These are phyloP conservation scores for Russula dissimulans DNA, from an alignment of 768 basidiomycete species.

Conservation along the genomic window DNA sequence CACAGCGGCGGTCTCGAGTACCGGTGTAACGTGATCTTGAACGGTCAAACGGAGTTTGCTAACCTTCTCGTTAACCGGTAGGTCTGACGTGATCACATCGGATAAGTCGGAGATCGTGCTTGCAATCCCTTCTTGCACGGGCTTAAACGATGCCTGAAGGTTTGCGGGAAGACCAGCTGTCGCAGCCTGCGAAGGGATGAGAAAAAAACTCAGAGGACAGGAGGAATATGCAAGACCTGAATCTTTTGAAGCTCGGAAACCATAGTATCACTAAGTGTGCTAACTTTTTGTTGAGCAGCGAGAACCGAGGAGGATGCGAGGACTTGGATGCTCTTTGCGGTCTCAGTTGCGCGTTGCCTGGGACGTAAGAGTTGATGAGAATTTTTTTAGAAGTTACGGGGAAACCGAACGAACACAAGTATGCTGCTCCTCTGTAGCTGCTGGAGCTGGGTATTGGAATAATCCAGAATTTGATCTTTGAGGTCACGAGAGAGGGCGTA, in stretches of 20 bases:
- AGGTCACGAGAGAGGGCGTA: constrained; percentile 55
- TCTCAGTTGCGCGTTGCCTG: constrained; percentile 63
- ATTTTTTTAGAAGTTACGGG: background rate
- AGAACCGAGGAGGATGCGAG: constrained; percentile 49
- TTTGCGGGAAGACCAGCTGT: constrained; percentile 42
- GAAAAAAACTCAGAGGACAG: background rate
- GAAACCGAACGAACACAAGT: constrained; percentile 42
- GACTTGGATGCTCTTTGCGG: constrained; percentile 52
- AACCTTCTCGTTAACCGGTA: constrained; percentile 56
- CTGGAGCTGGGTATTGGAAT: constrained; percentile 64
- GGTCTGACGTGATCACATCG: constrained; percentile 43
- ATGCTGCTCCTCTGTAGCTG: constrained; percentile 57
- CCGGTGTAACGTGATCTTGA: constrained; percentile 48
- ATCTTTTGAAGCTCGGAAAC: constrained; percentile 57
- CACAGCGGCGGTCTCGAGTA: constrained; percentile 38
- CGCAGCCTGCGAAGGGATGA: constrained; percentile 34
- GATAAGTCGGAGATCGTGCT: constrained; percentile 46
- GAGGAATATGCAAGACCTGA: constrained; percentile 24
- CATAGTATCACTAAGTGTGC: constrained; percentile 57
- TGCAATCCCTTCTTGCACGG: constrained; percentile 46
- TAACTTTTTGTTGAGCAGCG: constrained; percentile 47
- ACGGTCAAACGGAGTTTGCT: constrained; percentile 48
- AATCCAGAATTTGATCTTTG: constrained; percentile 50
- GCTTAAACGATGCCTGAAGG: constrained; percentile 51
- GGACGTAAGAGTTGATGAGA: constrained; percentile 2